Percentiles rank a stretch among this genome's conserved stretches.
Evolutionary conservation across 176 grass and related monocot species (phyloP).

Genomic region (Miscanthus lutarioriparius): DNA sequence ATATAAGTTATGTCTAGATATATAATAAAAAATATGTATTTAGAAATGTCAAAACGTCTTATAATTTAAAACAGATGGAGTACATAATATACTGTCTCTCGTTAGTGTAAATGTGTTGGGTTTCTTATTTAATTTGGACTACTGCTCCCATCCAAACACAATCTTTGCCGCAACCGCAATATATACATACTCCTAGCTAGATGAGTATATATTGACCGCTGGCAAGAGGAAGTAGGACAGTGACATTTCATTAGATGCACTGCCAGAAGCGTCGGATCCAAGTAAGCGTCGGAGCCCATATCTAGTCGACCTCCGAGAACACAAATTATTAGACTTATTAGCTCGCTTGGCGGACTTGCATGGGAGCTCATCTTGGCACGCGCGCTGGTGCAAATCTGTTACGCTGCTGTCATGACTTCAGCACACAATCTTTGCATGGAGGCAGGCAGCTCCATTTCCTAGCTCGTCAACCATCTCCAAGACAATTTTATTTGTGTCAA

Average conservation of each 20-base stretch:
- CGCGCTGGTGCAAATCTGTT: background rate
- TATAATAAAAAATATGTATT: too few species aligned
- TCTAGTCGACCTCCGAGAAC: slow-evolving; percentile 15
- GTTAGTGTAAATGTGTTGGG: background rate
- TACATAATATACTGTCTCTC: background rate
- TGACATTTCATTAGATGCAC: slow-evolving; percentile 9
- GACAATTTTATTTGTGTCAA: background rate
- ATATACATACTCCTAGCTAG: background rate
- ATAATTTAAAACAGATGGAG: too few species aligned
- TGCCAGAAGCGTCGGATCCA: slow-evolving; percentile 25
- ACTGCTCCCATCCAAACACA: background rate
- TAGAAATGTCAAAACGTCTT: too few species aligned
- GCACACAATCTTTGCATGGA: background rate
- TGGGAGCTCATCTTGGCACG: background rate
- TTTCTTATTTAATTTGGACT: background rate
- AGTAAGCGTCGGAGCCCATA: slow-evolving; percentile 24
- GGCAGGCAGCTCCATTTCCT: background rate
- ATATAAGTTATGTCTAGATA: too few species aligned
- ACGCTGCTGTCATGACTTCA: background rate
- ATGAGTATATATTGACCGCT: background rate
- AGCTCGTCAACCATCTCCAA: background rate
- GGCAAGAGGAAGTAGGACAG: background rate
- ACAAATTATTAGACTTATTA: slow-evolving; percentile 17
- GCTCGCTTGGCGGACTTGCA: background rate
- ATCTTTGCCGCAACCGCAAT: background rate